Evolutionary conservation across 2,329 filamentous ascomycete species (phyloP), one percentile per base, ranked within the genome.

Genomic region (Calonectria pseudoreteaudii): DNA sequence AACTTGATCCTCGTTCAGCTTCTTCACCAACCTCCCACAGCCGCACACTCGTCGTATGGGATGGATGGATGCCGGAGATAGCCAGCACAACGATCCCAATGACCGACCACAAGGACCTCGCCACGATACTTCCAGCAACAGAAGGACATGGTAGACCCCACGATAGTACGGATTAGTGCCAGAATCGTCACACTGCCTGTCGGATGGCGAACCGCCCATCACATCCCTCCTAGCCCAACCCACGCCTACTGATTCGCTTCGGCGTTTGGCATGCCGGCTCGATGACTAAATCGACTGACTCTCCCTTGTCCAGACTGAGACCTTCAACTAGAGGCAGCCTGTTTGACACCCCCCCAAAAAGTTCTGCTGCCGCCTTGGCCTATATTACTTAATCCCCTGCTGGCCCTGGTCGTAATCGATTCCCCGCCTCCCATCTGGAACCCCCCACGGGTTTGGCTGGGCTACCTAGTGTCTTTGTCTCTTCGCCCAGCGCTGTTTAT

Each of bases 221-320:
- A 11, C 38, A 38, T 71, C 38, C 28, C 56, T 23, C 36, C 49
- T 36, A 36, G 49, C 49, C 60, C 49, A 58, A 16, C 56, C 26
- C 11, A 36, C 28, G 49, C 26, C 36, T 49, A 50, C 26, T 30
- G 36, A 56, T 53, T 66, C 49, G 60, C 60, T 44, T 53, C 47
- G 36, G 53, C 52, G 52, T 56, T 74, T 67, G 52, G 60, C 53
- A 34, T 64, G 34, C 58, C 49, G 38, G 34, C 34, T 64, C 28
- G 23, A 64, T 73, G 72, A 67, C 72, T 56, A 67, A 64, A 74
- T 64, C 52, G 52, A 52, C 23, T 30, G 68, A 67, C 23, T 38
- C 65, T 71, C 72, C 64, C 68, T 74, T 58, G 56, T 28, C 23
- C 70, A 58, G 36, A 13, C 64, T 71, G 72, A 74, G 72, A 71